These are phyloP conservation scores for Colletotrichum sp. DNA, from an alignment of 2,329 filamentous ascomycete species.

Conservation along the genomic window DNA sequence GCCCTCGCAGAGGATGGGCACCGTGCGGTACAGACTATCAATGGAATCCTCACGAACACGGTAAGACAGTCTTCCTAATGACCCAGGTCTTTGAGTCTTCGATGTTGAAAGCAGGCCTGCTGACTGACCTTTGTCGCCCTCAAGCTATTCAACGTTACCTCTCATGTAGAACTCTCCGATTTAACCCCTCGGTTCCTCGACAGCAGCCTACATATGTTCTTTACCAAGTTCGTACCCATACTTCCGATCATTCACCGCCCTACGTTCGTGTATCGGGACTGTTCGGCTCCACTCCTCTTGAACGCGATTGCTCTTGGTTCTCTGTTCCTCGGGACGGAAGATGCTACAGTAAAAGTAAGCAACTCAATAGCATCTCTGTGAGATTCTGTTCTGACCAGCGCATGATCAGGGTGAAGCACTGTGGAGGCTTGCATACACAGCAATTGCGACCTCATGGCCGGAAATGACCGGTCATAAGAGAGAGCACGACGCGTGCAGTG, in stretches of 20 bases:
- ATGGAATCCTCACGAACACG: neutral
- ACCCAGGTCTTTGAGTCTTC: neutral
- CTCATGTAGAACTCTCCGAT: neutral
- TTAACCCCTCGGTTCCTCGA: neutral
- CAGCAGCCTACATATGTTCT: constrained; percentile 1
- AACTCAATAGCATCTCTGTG: neutral
- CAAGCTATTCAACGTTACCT: neutral
- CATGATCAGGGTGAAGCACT: neutral
- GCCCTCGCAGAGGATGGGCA: neutral
- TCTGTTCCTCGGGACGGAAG: neutral
- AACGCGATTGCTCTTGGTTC: neutral
- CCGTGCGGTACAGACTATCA: neutral
- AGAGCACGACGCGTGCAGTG: neutral
- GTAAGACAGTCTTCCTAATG: neutral
- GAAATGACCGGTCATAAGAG: neutral
- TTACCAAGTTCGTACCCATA: neutral
- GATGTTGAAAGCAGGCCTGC: neutral
- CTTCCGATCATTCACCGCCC: neutral
- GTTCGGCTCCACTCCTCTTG: neutral
- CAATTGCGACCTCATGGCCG: neutral
- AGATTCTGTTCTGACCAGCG: too few relatives aligned
- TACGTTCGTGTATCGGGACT: neutral
- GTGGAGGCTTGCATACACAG: neutral
- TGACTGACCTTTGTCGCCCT: neutral
- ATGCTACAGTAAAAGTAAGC: neutral